Evolutionary conservation across 139 green algal species (phyloP).

Genomic region (Micractinium conductrix): DNA sequence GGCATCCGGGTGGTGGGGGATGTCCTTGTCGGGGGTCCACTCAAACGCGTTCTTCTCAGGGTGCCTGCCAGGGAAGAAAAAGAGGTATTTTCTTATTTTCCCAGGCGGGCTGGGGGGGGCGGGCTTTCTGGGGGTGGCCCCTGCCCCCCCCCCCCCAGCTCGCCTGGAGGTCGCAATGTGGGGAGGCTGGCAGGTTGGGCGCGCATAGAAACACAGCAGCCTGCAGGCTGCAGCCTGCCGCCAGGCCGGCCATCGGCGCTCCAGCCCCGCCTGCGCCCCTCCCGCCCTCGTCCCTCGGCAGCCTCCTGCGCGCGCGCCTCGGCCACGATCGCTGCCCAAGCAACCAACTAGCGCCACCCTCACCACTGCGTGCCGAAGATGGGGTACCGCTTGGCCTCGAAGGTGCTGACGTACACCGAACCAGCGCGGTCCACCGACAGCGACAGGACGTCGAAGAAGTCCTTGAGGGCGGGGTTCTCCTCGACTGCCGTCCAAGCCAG

Average conservation of each 20-base stretch:
- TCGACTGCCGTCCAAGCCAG: conserved; percentile 62
- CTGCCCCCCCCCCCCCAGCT: background rate
- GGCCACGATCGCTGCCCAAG: too few relatives aligned
- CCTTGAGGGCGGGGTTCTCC: conserved; percentile 62
- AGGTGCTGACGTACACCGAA: conserved; percentile 74
- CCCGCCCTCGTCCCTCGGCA: too few relatives aligned
- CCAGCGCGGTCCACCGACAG: conserved; percentile 63
- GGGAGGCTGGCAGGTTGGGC: too few relatives aligned
- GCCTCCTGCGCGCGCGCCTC: too few relatives aligned
- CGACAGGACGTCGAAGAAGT: conserved; percentile 77
- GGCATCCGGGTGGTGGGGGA: conserved; percentile 69
- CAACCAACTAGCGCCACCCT: background rate
- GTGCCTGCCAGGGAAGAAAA: conserved; percentile 51
- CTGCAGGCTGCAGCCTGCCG: too few relatives aligned
- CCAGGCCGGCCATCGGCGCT: too few relatives aligned
- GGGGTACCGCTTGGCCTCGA: conserved; percentile 73
- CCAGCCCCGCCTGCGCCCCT: background rate
- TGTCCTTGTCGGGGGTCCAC: conserved; percentile 73
- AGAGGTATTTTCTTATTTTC: too few relatives aligned
- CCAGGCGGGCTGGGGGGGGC: too few relatives aligned
- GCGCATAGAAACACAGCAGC: too few relatives aligned
- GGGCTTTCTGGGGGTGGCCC: too few relatives aligned
- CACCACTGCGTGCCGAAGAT: conserved; percentile 76
- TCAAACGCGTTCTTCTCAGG: conserved; percentile 90
- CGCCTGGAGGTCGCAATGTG: too few relatives aligned